phyloP scores from a whole-genome alignment of 2,329 filamentous ascomycete genomes.

The Sporothrix mexicana region DNA sequence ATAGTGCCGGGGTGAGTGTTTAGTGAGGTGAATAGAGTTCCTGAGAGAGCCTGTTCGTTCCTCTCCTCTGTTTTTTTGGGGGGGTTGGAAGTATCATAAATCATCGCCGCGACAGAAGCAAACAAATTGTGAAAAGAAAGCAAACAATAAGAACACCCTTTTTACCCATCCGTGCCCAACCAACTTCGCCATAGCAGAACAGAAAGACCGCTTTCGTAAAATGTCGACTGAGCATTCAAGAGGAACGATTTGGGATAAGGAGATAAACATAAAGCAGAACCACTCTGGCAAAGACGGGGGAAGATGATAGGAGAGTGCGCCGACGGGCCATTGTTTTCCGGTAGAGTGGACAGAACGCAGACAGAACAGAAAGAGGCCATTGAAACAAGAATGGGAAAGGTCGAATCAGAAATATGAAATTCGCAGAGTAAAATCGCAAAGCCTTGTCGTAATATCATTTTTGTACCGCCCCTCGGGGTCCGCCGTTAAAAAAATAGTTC shows the following conservation, averaged over 20 bases:
- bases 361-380: constrained; percentile 5
- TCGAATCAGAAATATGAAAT: constrained; percentile 25
- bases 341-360: background rate
- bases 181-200: constrained; percentile 21
- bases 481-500: constrained; percentile 50
- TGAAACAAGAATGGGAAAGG: constrained; percentile 17
- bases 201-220: constrained; percentile 30
- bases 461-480: constrained; percentile 48
- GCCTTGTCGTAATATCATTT: constrained; percentile 49
- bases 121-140: constrained; percentile 27
- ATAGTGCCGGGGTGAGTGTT: constrained; percentile 38
- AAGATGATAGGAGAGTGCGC: constrained; percentile 1
- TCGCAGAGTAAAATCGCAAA: constrained; percentile 34
- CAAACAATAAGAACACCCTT: constrained; percentile 28
- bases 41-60: constrained; percentile 25
- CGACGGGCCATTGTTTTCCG: constrained; percentile 13
- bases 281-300: constrained; percentile 11
- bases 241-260: constrained; percentile 24
- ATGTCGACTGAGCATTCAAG: constrained; percentile 27
- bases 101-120: constrained; percentile 37
- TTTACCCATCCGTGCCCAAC: constrained; percentile 37
- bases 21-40: constrained; percentile 50
- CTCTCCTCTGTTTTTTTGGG: constrained; percentile 33
- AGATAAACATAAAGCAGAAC: constrained; percentile 11
- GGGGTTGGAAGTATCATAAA: constrained; percentile 36